A percentile compares a stretch with the other conserved stretches of the same genome.
phyloP scores from a whole-genome alignment of 116 monocot species.

The Zostera marina region DNA sequence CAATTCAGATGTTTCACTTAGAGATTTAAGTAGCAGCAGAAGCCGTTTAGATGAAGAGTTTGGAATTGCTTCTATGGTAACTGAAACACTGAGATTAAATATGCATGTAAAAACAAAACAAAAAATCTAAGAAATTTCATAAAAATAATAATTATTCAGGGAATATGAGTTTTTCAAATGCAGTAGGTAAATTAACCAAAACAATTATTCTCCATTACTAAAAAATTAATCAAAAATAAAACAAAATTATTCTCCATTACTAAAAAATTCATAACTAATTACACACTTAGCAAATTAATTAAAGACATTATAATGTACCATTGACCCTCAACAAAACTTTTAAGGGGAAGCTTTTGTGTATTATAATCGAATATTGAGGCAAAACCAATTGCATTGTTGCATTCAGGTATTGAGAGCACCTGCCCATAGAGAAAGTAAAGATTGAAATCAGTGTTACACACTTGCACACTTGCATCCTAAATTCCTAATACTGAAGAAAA shows the following conservation, averaged over 20 bases:
- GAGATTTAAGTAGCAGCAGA: slow-evolving; percentile 42
- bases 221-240: no score
- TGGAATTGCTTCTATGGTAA: slow-evolving; percentile 45
- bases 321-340: slow-evolving; percentile 51
- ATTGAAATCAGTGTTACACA: not conserved
- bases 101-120: not conserved
- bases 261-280: no score
- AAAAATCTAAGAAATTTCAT: not conserved
- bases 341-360: slow-evolving; percentile 44
- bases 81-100: slow-evolving; percentile 31
- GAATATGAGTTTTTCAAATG: no score
- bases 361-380: slow-evolving; percentile 69
- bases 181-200: no score
- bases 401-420: slow-evolving; percentile 85
- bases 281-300: no score
- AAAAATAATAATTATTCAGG: no score
- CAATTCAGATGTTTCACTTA: slow-evolving; percentile 15
- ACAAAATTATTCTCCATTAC: no score
- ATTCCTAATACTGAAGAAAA: not conserved
- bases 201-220: no score
- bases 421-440: slow-evolving; percentile 6
- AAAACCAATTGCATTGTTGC: slow-evolving; percentile 65
- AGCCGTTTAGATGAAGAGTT: slow-evolving; percentile 43
- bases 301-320: no score
- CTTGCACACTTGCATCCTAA: no score